Percentiles rank a stretch among this genome's conserved stretches.
Evolutionary conservation across 1,284 basidiomycete genomes (phyloP).

Genomic region (Moesziomyces aphidis): DNA sequence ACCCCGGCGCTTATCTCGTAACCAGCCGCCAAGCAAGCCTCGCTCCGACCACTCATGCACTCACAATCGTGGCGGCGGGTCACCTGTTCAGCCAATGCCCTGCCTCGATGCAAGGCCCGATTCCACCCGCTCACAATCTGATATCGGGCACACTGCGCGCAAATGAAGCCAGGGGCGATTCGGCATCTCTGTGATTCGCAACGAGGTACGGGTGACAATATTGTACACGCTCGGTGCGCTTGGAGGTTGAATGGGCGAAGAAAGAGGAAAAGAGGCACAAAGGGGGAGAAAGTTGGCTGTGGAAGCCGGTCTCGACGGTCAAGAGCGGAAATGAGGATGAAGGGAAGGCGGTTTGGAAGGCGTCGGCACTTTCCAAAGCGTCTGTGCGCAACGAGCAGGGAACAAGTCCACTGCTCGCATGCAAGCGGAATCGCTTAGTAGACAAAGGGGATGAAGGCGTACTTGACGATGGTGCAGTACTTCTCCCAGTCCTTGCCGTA

Average conservation of each 20-base stretch:
- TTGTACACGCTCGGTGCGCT: background rate
- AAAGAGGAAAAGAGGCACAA: background rate
- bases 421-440: conserved; percentile 66
- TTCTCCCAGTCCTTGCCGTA: conserved; percentile 70
- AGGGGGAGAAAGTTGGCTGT: background rate
- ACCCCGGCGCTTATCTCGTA: background rate
- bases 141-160: background rate
- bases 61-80: too few species aligned
- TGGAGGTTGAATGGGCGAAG: background rate
- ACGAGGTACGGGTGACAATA: background rate
- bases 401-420: too few species aligned
- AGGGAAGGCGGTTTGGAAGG: background rate
- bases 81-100: too few species aligned
- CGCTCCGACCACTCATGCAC: background rate
- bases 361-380: background rate
- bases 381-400: background rate
- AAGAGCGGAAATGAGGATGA: background rate
- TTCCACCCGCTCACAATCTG: background rate
- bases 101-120: background rate
- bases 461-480: conserved; percentile 75
- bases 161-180: background rate
- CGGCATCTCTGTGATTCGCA: background rate
- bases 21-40: background rate
- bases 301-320: background rate
- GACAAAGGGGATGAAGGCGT: conserved; percentile 83